phyloP scores from a whole-genome alignment of 805 yeast genomes.

The Tetrapisispora taiwanensis region DNA sequence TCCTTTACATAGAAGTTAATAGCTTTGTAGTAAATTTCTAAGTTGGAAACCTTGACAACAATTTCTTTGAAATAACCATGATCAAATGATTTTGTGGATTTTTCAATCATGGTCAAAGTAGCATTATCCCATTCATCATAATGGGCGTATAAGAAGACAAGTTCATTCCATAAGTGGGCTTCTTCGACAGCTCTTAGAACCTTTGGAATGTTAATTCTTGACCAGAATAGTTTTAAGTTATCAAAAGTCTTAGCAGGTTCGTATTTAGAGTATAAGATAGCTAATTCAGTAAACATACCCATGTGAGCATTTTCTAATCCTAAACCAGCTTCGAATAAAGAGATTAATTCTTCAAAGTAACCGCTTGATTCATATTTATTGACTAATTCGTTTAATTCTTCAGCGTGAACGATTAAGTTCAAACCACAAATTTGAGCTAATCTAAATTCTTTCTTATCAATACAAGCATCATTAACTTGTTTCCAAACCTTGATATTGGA shows the following conservation, averaged over 20 bases:
- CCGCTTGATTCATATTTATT: conserved; percentile 81
- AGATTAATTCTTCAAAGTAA: conserved; percentile 80
- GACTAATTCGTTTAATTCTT: conserved; percentile 86
- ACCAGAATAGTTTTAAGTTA: conserved; percentile 95
- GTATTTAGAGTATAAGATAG: conserved; percentile 82
- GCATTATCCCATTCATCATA: conserved; percentile 99
- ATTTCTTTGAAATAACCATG: conserved; percentile 92
- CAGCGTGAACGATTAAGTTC: conserved; percentile 94
- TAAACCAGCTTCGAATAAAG: conserved; percentile 89
- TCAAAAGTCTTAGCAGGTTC: conserved; percentile 87
- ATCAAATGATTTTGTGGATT: conserved; percentile 84
- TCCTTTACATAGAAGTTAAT: conserved; percentile 87
- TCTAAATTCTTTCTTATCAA: conserved; percentile 88
- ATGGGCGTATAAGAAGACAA: conserved; percentile 92
- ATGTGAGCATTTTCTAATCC: conserved; percentile 97
- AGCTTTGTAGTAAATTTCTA: conserved; percentile 95
- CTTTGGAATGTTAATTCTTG: conserved; percentile 94
- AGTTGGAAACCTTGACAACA: conserved; percentile 85
- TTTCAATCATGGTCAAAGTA: conserved; percentile 91
- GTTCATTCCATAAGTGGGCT: conserved; percentile 93
- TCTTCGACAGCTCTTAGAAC: conserved; percentile 87
- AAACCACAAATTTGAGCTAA: conserved; percentile 97
- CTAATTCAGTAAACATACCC: conserved; percentile 99
- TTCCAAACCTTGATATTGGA: conserved; percentile 92
- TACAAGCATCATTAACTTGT: conserved; percentile 93